Base-by-base conservation (phyloP, 805 yeast species). In the Wickerhamiella parazyma region DNA sequence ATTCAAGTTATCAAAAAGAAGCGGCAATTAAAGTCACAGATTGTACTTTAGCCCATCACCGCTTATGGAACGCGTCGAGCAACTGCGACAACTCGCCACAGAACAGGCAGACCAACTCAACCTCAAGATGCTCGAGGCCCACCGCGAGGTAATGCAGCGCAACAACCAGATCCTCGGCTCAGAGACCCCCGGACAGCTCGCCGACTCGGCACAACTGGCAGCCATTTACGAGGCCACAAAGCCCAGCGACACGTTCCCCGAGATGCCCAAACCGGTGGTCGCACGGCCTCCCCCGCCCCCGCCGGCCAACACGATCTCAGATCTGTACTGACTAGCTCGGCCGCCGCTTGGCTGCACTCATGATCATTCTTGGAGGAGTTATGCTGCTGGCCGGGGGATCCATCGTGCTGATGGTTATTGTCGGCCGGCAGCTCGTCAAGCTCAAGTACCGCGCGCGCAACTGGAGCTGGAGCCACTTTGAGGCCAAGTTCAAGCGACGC, bases 351-450 rank as follows among this genome's bases (percentile, higher is more conserved):
- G 5, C 36, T 5, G 12, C 22, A 3, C 20, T 6, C 36, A 40
- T 40, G 43, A 21, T 40, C 11, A 25, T 39, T 20, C 26, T 28
- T 39, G 42, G 38, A 3, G 38, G 43, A 12, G 43, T 40, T 1
- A 40, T 40, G 43, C n/a, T 40, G 2, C 12, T 40, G 7, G 38
- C 31, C 4, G 43, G 43, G 2, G 43, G 43, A 6, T 26, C 31
- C 7, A 33, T 40, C 8, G 26, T 40, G 18, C 18, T 40, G 16
- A 10, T 40, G 24, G 31, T 40, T 6, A 35, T 40, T 12, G 28
- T 18, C 11, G 17, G 38, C 9, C 38, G 43, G n/a, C 43, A 40
- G 18, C 24, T 33, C 18, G 21, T 33, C 9, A 33, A 33, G 18
- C 28, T 40, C 6, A 40, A 33, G 33, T 33, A 40, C 33, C 18